A percentile compares a stretch with the other conserved stretches of the same genome.
Conservation (phyloP, 257 asterid species). For the Capsicum pubescens region DNA sequence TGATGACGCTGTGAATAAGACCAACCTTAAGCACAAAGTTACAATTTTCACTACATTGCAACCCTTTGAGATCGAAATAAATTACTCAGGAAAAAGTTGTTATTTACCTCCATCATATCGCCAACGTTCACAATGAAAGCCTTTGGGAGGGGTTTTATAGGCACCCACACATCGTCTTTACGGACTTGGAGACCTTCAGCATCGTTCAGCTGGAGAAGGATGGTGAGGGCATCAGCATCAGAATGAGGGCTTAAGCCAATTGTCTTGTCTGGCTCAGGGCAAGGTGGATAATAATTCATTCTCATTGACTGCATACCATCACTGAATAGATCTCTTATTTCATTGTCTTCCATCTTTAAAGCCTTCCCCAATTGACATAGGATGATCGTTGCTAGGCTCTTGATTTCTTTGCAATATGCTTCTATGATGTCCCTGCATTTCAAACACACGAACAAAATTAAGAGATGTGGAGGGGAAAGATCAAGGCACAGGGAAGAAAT, state of each 20-base stretch:
- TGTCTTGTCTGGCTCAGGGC: conserved; percentile 57
- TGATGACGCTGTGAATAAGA: background rate
- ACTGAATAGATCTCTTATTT: conserved; percentile 39
- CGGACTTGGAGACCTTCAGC: conserved; percentile 56
- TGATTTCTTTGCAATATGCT: conserved; percentile 44
- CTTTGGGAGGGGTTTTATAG: conserved; percentile 47
- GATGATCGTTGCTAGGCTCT: conserved; percentile 40
- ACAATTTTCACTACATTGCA: background rate
- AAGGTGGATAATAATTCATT: conserved; percentile 62
- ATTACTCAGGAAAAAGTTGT: background rate
- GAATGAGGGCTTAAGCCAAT: conserved; percentile 62
- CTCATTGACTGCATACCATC: conserved; percentile 57
- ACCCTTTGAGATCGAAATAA: background rate
- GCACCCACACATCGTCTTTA: conserved; percentile 52
- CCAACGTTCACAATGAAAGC: conserved; percentile 61
- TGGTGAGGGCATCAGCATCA: conserved; percentile 60
- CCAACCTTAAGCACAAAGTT: background rate
- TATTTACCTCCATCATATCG: conserved; percentile 56
- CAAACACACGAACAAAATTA: background rate
- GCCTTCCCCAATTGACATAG: conserved; percentile 49
- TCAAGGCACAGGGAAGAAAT: background rate
- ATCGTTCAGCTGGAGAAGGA: conserved; percentile 58
- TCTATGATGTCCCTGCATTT: conserved; percentile 47
- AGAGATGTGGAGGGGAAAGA: background rate
- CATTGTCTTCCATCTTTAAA: conserved; percentile 45